phyloP scores from a whole-genome alignment of 2,329 filamentous ascomycete species.

The Fusarium decemcellulare region DNA sequence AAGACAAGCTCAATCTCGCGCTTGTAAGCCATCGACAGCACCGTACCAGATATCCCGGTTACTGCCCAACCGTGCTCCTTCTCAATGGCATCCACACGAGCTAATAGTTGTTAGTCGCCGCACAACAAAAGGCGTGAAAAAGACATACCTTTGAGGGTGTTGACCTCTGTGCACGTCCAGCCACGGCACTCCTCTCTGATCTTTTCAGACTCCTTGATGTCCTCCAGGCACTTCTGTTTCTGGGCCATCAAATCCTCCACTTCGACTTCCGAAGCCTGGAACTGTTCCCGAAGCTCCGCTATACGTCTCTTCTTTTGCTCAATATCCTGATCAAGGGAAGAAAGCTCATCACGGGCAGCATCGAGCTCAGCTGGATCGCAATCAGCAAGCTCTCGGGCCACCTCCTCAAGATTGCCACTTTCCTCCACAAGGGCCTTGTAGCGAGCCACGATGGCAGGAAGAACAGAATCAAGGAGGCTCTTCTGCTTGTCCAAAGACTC shows the following conservation, averaged over 20 bases:
- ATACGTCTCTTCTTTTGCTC: slow-evolving; percentile 78
- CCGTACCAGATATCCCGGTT: slow-evolving; percentile 72
- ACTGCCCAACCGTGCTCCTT: slow-evolving; percentile 80
- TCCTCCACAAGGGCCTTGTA: slow-evolving; percentile 75
- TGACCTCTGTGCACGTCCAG: slow-evolving; percentile 88
- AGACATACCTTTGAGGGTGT: slow-evolving; percentile 77
- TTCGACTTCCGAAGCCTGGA: slow-evolving; percentile 75
- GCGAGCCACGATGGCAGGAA: slow-evolving; percentile 76
- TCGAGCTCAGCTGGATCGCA: slow-evolving; percentile 87
- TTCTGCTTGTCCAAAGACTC: slow-evolving; percentile 77
- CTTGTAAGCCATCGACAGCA: slow-evolving; percentile 80
- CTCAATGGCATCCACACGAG: slow-evolving; percentile 76
- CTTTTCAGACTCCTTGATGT: slow-evolving; percentile 87
- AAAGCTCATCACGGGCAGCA: slow-evolving; percentile 78
- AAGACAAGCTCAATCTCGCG: slow-evolving; percentile 82
- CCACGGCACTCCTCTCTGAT: slow-evolving; percentile 90
- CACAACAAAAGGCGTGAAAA: not conserved
- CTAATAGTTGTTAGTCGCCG: slow-evolving; percentile 63
- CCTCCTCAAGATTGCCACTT: slow-evolving; percentile 76
- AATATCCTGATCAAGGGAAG: slow-evolving; percentile 76
- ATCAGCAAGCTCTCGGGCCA: slow-evolving; percentile 81
- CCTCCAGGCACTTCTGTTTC: slow-evolving; percentile 78
- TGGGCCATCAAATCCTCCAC: slow-evolving; percentile 74
- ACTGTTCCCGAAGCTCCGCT: slow-evolving; percentile 74
- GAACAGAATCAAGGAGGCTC: slow-evolving; percentile 73